Conservation (phyloP, 2,329 filamentous ascomycete genomes). For the Graphilbum fragrans region DNA sequence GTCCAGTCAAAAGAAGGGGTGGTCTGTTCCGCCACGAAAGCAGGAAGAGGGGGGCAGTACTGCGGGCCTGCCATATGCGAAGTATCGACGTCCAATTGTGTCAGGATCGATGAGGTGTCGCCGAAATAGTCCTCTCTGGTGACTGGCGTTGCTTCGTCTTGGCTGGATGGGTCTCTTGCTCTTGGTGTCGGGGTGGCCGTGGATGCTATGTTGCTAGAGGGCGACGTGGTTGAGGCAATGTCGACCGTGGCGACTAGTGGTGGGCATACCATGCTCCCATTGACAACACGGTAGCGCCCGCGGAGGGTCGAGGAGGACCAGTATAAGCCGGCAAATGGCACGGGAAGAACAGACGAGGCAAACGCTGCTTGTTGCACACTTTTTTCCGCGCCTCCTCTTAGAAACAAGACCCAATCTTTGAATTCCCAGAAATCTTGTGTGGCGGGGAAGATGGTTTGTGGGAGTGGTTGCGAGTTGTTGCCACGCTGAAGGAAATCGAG, state of each 20-base stretch:
- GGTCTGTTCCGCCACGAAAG: conserved; percentile 17
- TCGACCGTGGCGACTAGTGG: conserved; percentile 23
- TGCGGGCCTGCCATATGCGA: too few species aligned
- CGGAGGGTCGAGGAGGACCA: conserved; percentile 64
- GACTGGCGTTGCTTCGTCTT: too few species aligned
- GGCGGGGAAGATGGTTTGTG: background rate
- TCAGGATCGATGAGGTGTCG: conserved; percentile 8
- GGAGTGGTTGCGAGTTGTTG: background rate
- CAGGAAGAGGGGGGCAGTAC: too few species aligned
- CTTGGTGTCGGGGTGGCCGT: background rate
- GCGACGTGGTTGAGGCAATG: background rate
- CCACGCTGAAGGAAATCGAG: conserved; percentile 26
- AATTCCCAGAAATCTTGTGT: conserved; percentile 43
- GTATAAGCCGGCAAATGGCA: conserved; percentile 48
- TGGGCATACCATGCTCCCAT: conserved; percentile 25
- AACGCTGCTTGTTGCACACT: conserved; percentile 3
- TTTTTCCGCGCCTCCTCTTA: conserved; percentile 40
- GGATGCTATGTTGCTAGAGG: conserved; percentile 6
- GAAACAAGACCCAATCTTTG: conserved; percentile 55
- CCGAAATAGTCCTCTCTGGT: conserved; percentile 32
- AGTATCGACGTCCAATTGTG: too few species aligned
- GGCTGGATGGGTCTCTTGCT: too few species aligned
- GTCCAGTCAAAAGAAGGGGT: conserved; percentile 71
- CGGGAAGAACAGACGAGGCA: conserved; percentile 22
- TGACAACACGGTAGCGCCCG: conserved; percentile 56